These are phyloP conservation scores for Curvularia sp. DNA, from an alignment of 2,329 filamentous ascomycete genomes.

Conservation along the genomic window DNA sequence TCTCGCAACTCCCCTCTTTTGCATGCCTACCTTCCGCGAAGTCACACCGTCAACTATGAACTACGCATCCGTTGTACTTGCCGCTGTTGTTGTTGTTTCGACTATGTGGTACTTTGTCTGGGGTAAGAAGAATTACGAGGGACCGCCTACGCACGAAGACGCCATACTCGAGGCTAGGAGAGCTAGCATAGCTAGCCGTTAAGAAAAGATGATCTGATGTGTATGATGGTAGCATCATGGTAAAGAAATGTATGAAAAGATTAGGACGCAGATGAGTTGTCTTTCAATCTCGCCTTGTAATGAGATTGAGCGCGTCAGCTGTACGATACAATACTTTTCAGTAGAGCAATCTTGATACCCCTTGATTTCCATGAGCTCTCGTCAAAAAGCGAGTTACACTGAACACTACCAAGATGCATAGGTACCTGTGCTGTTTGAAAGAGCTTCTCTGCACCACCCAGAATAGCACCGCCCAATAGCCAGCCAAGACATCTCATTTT, in stretches of 20 bases:
- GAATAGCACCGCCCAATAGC: too few species aligned
- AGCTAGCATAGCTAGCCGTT: conserved; percentile 39
- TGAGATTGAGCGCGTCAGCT: not conserved
- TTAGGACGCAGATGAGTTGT: not conserved
- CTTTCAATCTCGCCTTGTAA: not conserved
- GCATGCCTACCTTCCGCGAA: conserved; percentile 71
- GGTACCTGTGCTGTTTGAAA: too few species aligned
- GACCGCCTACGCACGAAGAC: conserved; percentile 59
- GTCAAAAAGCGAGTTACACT: too few species aligned
- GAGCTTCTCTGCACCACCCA: too few species aligned
- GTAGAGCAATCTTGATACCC: conserved; percentile 14
- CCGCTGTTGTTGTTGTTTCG: conserved; percentile 68
- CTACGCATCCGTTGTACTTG: conserved; percentile 78
- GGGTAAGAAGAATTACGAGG: conserved; percentile 73
- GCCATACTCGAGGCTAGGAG: conserved; percentile 42
- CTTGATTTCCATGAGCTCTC: not conserved
- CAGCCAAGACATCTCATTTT: too few species aligned
- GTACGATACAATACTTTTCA: not conserved
- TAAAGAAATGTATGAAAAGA: not conserved
- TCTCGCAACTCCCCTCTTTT: conserved; percentile 76
- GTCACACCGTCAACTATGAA: conserved; percentile 69
- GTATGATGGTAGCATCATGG: not conserved
- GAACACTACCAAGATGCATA: not conserved
- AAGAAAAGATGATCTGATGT: not conserved
- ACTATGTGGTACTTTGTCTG: conserved; percentile 72